Evolutionary conservation across 352 stramenopile species (phyloP).

Genomic region (Phytophthora agathidicida): DNA sequence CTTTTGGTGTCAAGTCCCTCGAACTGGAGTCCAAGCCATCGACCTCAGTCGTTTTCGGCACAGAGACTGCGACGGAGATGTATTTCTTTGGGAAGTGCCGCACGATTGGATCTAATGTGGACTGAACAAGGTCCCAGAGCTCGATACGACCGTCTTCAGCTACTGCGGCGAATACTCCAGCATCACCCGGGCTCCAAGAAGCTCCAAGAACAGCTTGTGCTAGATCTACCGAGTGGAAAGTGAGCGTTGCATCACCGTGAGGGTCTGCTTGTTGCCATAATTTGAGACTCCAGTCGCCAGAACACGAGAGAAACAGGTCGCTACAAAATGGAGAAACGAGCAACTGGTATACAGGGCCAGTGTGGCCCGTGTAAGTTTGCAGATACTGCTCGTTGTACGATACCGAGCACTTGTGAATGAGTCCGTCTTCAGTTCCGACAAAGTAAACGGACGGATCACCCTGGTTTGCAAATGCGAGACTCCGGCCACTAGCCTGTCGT

Average conservation of each 20-base stretch:
- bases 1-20: conserved; percentile 22
- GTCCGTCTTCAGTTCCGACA: conserved; percentile 91
- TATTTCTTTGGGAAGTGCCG: conserved; percentile 76
- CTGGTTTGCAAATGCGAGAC: conserved; percentile 82
- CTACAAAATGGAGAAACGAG: conserved; percentile 87
- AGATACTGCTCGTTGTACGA: conserved; percentile 96
- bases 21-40: conserved; percentile 12
- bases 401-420: conserved; percentile 92
- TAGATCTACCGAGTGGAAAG: conserved; percentile 81
- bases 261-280: conserved; percentile 77
- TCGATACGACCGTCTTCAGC: conserved; percentile 91
- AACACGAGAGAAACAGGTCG: conserved; percentile 89
- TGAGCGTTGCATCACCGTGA: conserved; percentile 50
- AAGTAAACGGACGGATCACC: conserved; percentile 89
- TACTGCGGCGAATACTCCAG: conserved; percentile 87
- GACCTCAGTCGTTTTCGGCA: neutral
- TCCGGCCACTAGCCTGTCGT: conserved; percentile 84
- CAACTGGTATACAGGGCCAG: conserved; percentile 90
- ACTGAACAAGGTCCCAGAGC: conserved; percentile 91
- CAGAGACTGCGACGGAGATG: conserved; percentile 12
- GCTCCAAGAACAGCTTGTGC: conserved; percentile 83
- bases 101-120: conserved; percentile 84
- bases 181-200: conserved; percentile 84
- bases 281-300: conserved; percentile 90
- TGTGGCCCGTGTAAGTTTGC: conserved; percentile 90